Percentiles rank a stretch among this genome's conserved stretches.
These are phyloP conservation scores for Gossypium gossypioides DNA, from an alignment of 441 rosid genomes.

Conservation along the genomic window DNA sequence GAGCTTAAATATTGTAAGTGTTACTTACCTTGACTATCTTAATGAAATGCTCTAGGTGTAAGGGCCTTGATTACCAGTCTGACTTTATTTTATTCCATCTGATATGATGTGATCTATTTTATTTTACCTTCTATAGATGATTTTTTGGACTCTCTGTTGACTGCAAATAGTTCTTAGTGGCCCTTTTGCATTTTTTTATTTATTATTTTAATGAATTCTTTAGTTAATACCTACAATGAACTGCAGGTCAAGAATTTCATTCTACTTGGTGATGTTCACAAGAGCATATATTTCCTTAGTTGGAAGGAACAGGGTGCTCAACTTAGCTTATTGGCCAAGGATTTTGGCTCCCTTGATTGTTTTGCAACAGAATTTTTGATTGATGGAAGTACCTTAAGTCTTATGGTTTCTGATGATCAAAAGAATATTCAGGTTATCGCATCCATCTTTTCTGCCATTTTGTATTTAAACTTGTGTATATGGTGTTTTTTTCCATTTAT, in stretches of 20 bases:
- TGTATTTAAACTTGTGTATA: not conserved
- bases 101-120: not conserved
- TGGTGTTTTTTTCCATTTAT: not conserved
- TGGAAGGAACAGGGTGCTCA: slow-evolving; percentile 99
- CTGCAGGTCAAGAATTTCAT: slow-evolving; percentile 84
- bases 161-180: not conserved
- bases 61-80: not conserved
- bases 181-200: slow-evolving; percentile 11
- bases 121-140: not conserved
- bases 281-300: slow-evolving; percentile 87
- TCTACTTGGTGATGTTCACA: slow-evolving; percentile 81
- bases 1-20: slow-evolving; percentile 89
- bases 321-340: slow-evolving; percentile 86
- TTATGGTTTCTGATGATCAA: slow-evolving; percentile 85
- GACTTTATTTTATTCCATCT: not conserved
- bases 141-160: not conserved
- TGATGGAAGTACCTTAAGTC: slow-evolving; percentile 92
- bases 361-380: slow-evolving; percentile 91
- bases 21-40: slow-evolving; percentile 6
- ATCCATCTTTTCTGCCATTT: slow-evolving; percentile 7
- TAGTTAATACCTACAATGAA: not conserved
- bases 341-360: slow-evolving; percentile 91
- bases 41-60: slow-evolving; percentile 1
- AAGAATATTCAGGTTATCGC: slow-evolving; percentile 76
- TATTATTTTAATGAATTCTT: slow-evolving; percentile 3